Conservation (phyloP, 2,329 filamentous ascomycete species). For the Periconia sp. region DNA sequence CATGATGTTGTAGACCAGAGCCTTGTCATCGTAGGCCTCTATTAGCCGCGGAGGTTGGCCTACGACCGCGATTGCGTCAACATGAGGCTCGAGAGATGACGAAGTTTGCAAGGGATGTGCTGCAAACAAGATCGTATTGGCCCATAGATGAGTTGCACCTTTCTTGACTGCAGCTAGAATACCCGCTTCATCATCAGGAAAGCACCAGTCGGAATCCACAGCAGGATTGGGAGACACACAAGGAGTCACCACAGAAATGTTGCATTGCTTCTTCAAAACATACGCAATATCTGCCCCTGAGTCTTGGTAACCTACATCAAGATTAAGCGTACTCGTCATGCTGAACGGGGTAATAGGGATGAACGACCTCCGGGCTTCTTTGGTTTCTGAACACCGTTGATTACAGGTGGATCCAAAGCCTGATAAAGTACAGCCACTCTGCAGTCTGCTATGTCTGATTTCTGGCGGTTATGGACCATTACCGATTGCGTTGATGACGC, state of each 20-base stretch:
- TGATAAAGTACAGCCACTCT: constrained; percentile 58
- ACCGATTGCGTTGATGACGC: too few species aligned
- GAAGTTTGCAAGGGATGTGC: constrained; percentile 57
- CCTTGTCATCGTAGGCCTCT: constrained; percentile 59
- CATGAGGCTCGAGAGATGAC: constrained; percentile 31
- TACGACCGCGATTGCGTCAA: constrained; percentile 46
- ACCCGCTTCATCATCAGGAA: constrained; percentile 83
- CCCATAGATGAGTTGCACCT: constrained; percentile 65
- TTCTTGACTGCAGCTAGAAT: constrained; percentile 97
- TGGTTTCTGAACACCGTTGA: constrained; percentile 57
- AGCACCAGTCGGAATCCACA: constrained; percentile 88
- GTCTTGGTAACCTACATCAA: constrained; percentile 53
- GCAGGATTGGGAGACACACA: constrained; percentile 33
- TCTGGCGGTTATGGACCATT: too few species aligned
- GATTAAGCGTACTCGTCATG: not conserved
- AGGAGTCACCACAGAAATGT: constrained; percentile 44
- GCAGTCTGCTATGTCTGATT: too few species aligned
- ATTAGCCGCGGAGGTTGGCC: constrained; percentile 57
- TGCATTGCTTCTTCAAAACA: constrained; percentile 37
- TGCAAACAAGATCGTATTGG: constrained; percentile 59
- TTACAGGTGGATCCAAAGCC: constrained; percentile 54
- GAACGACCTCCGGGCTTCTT: constrained; percentile 56
- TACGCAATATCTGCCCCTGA: constrained; percentile 58
- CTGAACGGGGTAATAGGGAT: not conserved
- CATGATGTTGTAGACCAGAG: constrained; percentile 54